phyloP scores from a whole-genome alignment of 2,329 filamentous ascomycete genomes.

The Colletotrichum aenigma region DNA sequence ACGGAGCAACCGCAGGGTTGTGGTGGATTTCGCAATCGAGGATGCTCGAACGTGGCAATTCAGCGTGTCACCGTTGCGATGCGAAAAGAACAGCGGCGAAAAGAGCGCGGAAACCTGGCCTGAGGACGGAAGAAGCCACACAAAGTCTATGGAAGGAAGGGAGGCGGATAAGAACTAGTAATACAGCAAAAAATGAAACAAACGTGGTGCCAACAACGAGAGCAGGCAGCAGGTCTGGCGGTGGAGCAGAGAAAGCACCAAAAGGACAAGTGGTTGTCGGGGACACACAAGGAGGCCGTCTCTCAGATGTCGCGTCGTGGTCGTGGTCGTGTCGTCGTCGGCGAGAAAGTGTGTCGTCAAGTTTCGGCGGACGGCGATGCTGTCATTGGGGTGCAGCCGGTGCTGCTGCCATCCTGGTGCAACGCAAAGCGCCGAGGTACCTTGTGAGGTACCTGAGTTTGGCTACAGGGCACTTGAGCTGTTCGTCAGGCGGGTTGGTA shows the following conservation, averaged over 20 bases:
- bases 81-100: not conserved
- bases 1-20: not conserved
- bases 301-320: conserved; percentile 5
- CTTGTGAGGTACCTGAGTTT: not conserved
- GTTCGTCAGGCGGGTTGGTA: not conserved
- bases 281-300: not conserved
- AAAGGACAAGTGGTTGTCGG: not conserved
- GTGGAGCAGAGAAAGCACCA: not conserved
- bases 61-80: not conserved
- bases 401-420: conserved; percentile 14
- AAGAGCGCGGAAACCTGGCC: not conserved
- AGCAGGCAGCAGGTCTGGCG: not conserved
- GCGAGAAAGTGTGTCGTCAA: conserved; percentile 1
- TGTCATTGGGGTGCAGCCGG: conserved; percentile 10
- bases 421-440: not conserved
- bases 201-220: not conserved
- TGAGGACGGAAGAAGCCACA: not conserved
- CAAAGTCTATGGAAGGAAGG: not conserved
- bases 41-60: not conserved
- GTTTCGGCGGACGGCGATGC: conserved; percentile 11
- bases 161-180: not conserved
- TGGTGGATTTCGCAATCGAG: not conserved
- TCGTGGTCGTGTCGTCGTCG: not conserved
- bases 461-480: not conserved
- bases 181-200: not conserved